A percentile compares a stretch with the other conserved stretches of the same genome.
phyloP scores from a whole-genome alignment of 176 grass and related monocot genomes.

The Musa troglodytarum region DNA sequence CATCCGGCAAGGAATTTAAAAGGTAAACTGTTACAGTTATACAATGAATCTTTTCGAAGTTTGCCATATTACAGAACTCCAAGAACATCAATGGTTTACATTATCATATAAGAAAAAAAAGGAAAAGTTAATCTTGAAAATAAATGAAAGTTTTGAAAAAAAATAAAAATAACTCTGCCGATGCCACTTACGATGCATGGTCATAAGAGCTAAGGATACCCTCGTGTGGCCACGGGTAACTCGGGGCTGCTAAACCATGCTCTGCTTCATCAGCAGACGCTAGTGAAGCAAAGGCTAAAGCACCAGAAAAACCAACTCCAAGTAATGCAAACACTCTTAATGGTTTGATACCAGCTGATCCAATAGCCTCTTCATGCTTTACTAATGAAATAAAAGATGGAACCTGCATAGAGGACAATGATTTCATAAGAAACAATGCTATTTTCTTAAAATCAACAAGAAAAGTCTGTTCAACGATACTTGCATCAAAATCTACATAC shows the following conservation, averaged over 20 bases:
- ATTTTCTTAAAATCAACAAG: no score
- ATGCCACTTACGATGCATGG: conserved; percentile 72
- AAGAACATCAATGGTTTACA: no score
- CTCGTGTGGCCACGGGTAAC: conserved; percentile 90
- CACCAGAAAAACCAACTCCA: conserved; percentile 70
- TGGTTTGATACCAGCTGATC: conserved; percentile 33
- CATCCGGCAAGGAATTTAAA: background rate
- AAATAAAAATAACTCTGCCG: no score
- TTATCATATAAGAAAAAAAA: no score
- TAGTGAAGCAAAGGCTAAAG: conserved; percentile 63
- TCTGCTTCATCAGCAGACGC: conserved; percentile 92
- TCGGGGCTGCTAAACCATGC: conserved; percentile 65
- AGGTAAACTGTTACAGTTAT: no score
- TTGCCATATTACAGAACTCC: no score
- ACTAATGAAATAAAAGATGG: conserved; percentile 42
- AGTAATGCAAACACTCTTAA: conserved; percentile 66
- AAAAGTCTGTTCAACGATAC: no score
- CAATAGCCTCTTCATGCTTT: conserved; percentile 55
- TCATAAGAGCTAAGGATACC: conserved; percentile 98
- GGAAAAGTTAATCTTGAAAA: no score
- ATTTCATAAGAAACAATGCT: background rate
- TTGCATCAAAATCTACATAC: no score
- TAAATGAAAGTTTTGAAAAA: no score
- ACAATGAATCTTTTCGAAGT: no score
- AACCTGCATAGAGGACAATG: conserved; percentile 26